These are phyloP conservation scores for Claviceps humidiphila DNA, from an alignment of 2,329 filamentous ascomycete genomes.

Conservation along the genomic window DNA sequence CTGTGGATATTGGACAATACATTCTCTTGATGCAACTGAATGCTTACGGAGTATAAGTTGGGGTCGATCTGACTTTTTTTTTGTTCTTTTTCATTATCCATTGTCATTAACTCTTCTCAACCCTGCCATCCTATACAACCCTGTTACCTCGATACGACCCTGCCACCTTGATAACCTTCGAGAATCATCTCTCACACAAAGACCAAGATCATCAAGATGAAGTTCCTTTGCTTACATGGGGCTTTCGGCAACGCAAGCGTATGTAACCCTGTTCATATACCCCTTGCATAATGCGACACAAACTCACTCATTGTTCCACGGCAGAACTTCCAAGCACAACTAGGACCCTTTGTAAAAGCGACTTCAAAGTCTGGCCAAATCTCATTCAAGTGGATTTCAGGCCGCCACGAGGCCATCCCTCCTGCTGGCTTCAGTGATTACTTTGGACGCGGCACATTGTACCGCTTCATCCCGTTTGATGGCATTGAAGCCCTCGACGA, in stretches of 20 bases:
- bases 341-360: conserved; percentile 20
- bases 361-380: conserved; percentile 5
- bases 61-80: too few relatives aligned
- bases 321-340: conserved; percentile 43
- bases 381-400: conserved; percentile 37
- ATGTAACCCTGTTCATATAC: conserved; percentile 13
- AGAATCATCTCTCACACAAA: not conserved
- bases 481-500: conserved; percentile 29
- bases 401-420: conserved; percentile 34
- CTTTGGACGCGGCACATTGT: conserved; percentile 42
- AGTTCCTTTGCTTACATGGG: conserved; percentile 43
- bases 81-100: too few relatives aligned
- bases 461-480: conserved; percentile 38
- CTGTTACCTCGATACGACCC: too few relatives aligned
- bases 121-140: too few relatives aligned
- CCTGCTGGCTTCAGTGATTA: conserved; percentile 44
- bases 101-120: too few relatives aligned
- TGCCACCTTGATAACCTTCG: too few relatives aligned
- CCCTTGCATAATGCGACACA: not conserved
- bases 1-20: too few relatives aligned
- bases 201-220: conserved; percentile 24
- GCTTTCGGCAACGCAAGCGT: conserved; percentile 44
- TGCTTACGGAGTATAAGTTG: too few relatives aligned
- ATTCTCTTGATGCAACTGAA: too few relatives aligned
- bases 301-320: not conserved